A percentile compares a stretch with the other conserved stretches of the same genome.
phyloP scores from a whole-genome alignment of 73 alveolate species.

The Effrenium voratum region DNA sequence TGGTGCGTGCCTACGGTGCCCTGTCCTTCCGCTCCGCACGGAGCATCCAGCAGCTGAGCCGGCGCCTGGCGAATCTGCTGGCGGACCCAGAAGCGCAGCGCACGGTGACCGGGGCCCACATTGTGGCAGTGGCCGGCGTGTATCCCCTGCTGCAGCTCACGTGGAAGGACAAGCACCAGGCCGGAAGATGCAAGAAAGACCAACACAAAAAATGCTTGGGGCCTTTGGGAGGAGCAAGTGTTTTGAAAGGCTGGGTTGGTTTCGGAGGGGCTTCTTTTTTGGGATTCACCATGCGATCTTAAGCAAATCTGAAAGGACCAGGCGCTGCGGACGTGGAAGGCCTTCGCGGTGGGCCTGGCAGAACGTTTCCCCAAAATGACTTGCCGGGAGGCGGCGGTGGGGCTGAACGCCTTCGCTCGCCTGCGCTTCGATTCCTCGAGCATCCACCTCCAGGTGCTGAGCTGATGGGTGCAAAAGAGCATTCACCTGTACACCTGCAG shows the following conservation, averaged over 20 bases:
- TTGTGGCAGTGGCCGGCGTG: conserved; percentile 8
- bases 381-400: conserved; percentile 2
- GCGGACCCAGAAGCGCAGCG: conserved; percentile 13
- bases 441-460: conserved; percentile 63
- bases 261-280: too few relatives aligned
- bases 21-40: background rate
- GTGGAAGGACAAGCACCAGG: conserved; percentile 22
- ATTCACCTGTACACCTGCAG: too few relatives aligned
- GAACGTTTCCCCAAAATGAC: conserved; percentile 18
- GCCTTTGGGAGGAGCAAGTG: background rate
- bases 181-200: too few relatives aligned
- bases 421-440: conserved; percentile 8
- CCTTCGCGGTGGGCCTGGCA: conserved; percentile 42
- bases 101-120: conserved; percentile 38
- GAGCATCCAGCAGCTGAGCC: conserved; percentile 29
- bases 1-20: conserved; percentile 46
- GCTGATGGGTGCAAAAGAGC: too few relatives aligned
- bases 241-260: background rate
- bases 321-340: conserved; percentile 60
- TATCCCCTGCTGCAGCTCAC: conserved; percentile 27
- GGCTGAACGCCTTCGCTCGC: conserved; percentile 58
- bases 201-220: background rate
- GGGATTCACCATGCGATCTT: too few relatives aligned
- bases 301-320: too few relatives aligned
- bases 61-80: conserved; percentile 2